Percentiles rank a stretch among this genome's conserved stretches.
phyloP scores from a whole-genome alignment of 768 basidiomycete genomes.

The Cubamyces sp. region DNA sequence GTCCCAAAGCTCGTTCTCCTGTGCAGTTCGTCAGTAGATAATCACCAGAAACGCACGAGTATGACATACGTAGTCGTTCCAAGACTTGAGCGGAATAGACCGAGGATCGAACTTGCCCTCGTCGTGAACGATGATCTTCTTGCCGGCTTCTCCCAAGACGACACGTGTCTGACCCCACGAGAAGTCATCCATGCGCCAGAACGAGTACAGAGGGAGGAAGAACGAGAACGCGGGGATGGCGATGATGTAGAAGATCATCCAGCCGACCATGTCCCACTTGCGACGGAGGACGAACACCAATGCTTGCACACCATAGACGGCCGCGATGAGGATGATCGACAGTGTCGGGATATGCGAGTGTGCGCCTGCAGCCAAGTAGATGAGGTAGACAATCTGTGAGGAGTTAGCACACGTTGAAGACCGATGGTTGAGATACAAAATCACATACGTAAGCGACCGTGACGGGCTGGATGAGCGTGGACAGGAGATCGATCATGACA shows the following conservation, averaged over 20 bases:
- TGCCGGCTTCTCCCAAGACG: slow-evolving; percentile 92
- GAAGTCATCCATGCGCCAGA: slow-evolving; percentile 99
- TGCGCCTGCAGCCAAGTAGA: slow-evolving; percentile 75
- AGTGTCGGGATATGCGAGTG: slow-evolving; percentile 73
- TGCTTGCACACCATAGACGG: slow-evolving; percentile 86
- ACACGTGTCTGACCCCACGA: slow-evolving; percentile 93
- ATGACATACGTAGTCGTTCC: slow-evolving; percentile 87
- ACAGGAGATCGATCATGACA: slow-evolving; percentile 94
- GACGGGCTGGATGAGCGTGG: slow-evolving; percentile 83
- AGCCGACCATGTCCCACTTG: slow-evolving; percentile 99
- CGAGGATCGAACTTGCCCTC: slow-evolving; percentile 97
- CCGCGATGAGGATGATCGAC: slow-evolving; percentile 91
- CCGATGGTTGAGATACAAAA: neutral
- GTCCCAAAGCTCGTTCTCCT: slow-evolving; percentile 98
- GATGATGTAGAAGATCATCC: slow-evolving; percentile 95
- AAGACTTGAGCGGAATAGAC: slow-evolving; percentile 92
- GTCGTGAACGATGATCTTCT: slow-evolving; percentile 95
- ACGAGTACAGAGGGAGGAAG: slow-evolving; percentile 90
- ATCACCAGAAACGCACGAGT: neutral
- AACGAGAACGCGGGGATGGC: slow-evolving; percentile 95
- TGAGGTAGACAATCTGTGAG: slow-evolving; percentile 79
- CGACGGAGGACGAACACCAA: slow-evolving; percentile 89
- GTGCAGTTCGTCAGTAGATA: slow-evolving; percentile 1
- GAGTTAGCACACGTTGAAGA: slow-evolving; percentile 19
- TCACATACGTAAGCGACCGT: slow-evolving; percentile 84